phyloP scores from a whole-genome alignment of 75 land plant genomes.

The Picea glauca region DNA sequence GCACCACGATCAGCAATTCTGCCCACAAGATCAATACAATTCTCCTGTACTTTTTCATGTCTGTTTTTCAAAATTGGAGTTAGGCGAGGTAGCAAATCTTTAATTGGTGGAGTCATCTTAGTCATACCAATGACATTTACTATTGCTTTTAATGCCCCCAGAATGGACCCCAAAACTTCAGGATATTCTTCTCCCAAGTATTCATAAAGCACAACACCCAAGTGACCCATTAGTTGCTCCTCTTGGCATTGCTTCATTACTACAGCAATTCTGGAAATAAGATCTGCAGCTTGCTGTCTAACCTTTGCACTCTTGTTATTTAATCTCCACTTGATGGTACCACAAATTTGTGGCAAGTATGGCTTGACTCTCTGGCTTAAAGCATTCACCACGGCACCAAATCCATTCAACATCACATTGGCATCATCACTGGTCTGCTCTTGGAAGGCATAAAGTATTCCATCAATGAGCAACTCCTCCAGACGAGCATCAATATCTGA shows the following conservation, averaged over 20 bases:
- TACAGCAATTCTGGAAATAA: slow-evolving; percentile 89
- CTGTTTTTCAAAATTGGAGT: slow-evolving; percentile 95
- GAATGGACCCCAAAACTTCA: slow-evolving; percentile 89
- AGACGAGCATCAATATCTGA: slow-evolving; percentile 95
- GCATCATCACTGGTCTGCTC: slow-evolving; percentile 99
- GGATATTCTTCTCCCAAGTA: slow-evolving; percentile 98
- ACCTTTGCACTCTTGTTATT: slow-evolving; percentile 99
- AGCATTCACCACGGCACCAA: slow-evolving; percentile 96
- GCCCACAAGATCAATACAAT: slow-evolving; percentile 97
- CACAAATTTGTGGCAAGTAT: slow-evolving; percentile 98
- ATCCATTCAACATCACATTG: slow-evolving; percentile 98
- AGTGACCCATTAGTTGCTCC: slow-evolving; percentile 96
- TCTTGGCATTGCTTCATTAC: slow-evolving; percentile 99
- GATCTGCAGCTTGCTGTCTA: slow-evolving; percentile 97
- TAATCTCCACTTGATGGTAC: slow-evolving; percentile 96
- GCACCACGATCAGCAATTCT: slow-evolving; percentile 98
- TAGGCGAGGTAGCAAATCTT: slow-evolving; percentile 85
- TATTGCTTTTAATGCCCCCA: slow-evolving; percentile 94
- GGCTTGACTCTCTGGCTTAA: slow-evolving; percentile 98
- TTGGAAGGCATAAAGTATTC: slow-evolving; percentile 97
- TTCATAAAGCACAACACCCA: slow-evolving; percentile 95
- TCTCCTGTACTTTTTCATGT: slow-evolving; percentile 98
- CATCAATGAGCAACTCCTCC: slow-evolving; percentile 97
- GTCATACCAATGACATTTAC: slow-evolving; percentile 99
- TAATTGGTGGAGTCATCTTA: slow-evolving; percentile 98